Conservation (phyloP, 371 early-diverging fungal genomes). For the Dichotomocladium elegans region DNA sequence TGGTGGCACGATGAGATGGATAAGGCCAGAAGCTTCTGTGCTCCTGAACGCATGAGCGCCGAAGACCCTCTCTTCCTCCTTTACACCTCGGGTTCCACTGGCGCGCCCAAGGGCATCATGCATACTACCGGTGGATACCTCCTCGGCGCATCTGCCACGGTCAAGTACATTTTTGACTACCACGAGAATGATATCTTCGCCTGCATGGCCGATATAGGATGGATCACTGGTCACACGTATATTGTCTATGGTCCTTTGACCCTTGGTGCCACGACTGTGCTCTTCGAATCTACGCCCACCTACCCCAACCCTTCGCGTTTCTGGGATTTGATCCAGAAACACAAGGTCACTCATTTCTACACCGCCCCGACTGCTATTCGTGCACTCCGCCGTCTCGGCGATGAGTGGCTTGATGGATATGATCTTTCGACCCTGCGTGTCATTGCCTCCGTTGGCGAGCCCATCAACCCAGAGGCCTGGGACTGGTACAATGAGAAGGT, state of each 20-base stretch:
- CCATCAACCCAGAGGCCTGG: slow-evolving; percentile 99
- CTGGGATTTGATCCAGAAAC: slow-evolving; percentile 83
- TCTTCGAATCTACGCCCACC: slow-evolving; percentile 91
- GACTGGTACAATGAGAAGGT: slow-evolving; percentile 92
- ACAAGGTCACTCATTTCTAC: slow-evolving; percentile 95
- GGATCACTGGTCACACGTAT: slow-evolving; percentile 87
- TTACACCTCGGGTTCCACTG: slow-evolving; percentile 97
- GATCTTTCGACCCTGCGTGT: slow-evolving; percentile 81
- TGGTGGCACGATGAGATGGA: slow-evolving; percentile 87
- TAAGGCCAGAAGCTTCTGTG: slow-evolving; percentile 72
- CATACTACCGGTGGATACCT: slow-evolving; percentile 97
- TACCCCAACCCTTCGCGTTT: slow-evolving; percentile 81
- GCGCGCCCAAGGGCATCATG: slow-evolving; percentile 93
- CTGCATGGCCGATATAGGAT: slow-evolving; percentile 79
- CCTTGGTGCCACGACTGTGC: slow-evolving; percentile 87
- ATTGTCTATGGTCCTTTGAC: slow-evolving; percentile 94
- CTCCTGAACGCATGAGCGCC: slow-evolving; percentile 78
- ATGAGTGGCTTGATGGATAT: slow-evolving; percentile 71
- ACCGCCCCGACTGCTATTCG: slow-evolving; percentile 99
- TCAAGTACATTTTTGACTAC: slow-evolving; percentile 91
- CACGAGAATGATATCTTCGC: slow-evolving; percentile 81
- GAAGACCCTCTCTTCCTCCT: slow-evolving; percentile 97
- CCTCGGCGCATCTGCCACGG: slow-evolving; percentile 85
- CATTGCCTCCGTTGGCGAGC: slow-evolving; percentile 98
- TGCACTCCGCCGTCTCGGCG: slow-evolving; percentile 84